Evolutionary conservation across 805 yeast genomes (phyloP).

Genomic region (Candida khao-thaluensis): DNA sequence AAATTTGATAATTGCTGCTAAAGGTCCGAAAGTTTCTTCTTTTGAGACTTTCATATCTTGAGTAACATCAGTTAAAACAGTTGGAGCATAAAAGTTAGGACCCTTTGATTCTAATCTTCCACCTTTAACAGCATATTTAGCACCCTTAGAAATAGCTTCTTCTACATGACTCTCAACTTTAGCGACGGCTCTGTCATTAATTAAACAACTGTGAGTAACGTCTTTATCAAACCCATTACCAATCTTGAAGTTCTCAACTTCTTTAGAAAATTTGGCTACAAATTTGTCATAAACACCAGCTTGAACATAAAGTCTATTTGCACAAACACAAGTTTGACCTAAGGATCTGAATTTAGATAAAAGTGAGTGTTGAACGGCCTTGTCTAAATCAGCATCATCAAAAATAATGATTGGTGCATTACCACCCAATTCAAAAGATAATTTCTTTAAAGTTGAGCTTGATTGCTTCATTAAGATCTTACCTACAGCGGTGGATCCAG

Average conservation of each 20-base stretch:
- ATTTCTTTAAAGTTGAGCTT: slow-evolving; percentile 61
- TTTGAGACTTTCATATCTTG: slow-evolving; percentile 47
- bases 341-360: slow-evolving; percentile 70
- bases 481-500: slow-evolving; percentile 78
- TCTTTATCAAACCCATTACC: slow-evolving; percentile 56
- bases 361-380: slow-evolving; percentile 65
- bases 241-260: slow-evolving; percentile 47
- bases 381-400: slow-evolving; percentile 66
- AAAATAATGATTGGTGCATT: slow-evolving; percentile 78
- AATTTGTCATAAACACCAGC: slow-evolving; percentile 63
- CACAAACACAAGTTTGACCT: slow-evolving; percentile 83
- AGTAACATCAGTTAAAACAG: slow-evolving; percentile 52
- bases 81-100: slow-evolving; percentile 53
- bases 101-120: slow-evolving; percentile 49
- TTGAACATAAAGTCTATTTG: slow-evolving; percentile 70
- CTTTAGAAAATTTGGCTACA: slow-evolving; percentile 45
- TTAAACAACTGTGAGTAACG: slow-evolving; percentile 57
- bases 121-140: slow-evolving; percentile 49
- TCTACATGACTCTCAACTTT: slow-evolving; percentile 55
- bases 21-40: slow-evolving; percentile 68
- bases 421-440: slow-evolving; percentile 76
- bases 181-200: slow-evolving; percentile 48
- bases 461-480: slow-evolving; percentile 63
- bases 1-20: slow-evolving; percentile 57
- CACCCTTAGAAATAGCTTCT: slow-evolving; percentile 58